Evolutionary conservation across 495 filamentous ascomycete genomes (phyloP).

Genomic region (Xylaria curta): DNA sequence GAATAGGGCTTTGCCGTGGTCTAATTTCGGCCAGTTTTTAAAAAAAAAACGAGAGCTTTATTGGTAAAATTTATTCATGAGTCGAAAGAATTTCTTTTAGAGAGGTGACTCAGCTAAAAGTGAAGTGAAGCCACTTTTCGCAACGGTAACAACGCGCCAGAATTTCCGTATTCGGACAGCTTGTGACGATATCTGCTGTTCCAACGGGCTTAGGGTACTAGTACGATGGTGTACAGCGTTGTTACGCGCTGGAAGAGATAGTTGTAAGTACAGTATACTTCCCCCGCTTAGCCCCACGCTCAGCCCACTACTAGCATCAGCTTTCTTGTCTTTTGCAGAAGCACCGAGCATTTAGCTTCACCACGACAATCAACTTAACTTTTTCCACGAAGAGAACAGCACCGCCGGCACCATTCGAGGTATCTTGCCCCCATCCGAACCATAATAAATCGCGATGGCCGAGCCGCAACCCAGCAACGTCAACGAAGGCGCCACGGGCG

Average conservation of each 20-base stretch:
- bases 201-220: not conserved
- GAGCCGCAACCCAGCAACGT: slow-evolving; percentile 63
- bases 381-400: not conserved
- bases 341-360: not conserved
- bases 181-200: not conserved
- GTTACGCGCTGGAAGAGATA: not conserved
- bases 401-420: not conserved
- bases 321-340: not conserved
- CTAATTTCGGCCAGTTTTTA: not conserved
- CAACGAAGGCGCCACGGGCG: slow-evolving; percentile 66
- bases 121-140: slow-evolving; percentile 14
- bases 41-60: not conserved
- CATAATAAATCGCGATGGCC: slow-evolving; percentile 54
- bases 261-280: not conserved
- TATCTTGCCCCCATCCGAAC: not conserved
- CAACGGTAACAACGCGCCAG: not conserved
- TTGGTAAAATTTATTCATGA: not conserved
- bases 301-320: slow-evolving; percentile 11
- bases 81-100: not conserved
- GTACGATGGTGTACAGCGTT: not conserved
- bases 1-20: not conserved
- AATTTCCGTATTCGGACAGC: slow-evolving; percentile 20
- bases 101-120: slow-evolving; percentile 2
- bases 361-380: not conserved
- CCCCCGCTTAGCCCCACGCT: not conserved